Evolutionary conservation across 1,284 basidiomycete species (phyloP).

Genomic region (Pterulicium gracile): DNA sequence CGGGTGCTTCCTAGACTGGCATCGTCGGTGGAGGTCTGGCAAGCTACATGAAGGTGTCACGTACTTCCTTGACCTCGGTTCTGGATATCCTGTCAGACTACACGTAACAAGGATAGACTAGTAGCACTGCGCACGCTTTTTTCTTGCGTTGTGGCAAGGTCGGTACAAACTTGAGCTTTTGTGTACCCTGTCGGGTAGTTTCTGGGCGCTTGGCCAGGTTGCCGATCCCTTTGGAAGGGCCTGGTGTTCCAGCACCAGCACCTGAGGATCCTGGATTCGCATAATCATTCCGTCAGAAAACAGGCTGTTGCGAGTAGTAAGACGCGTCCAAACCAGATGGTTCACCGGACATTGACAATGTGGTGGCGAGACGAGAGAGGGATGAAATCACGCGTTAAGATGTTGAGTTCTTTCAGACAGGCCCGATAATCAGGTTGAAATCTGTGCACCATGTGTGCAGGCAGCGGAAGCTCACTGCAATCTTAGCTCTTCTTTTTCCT

Average conservation of each 20-base stretch:
- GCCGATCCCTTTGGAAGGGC: constrained; percentile 43
- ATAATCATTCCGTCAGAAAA: constrained; percentile 4
- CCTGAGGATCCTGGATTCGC: too few species aligned
- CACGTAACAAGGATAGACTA: constrained; percentile 1
- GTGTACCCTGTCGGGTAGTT: constrained; percentile 58
- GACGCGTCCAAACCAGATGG: constrained; percentile 6
- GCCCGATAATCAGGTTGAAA: too few species aligned
- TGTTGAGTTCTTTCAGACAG: too few species aligned
- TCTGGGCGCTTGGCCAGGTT: constrained; percentile 60
- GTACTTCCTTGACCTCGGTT: constrained; percentile 32
- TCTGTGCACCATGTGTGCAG: too few species aligned
- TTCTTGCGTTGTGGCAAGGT: constrained; percentile 59
- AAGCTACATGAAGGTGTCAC: constrained; percentile 9
- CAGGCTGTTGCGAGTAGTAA: constrained; percentile 2
- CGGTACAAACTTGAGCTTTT: constrained; percentile 72
- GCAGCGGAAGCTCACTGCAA: too few species aligned
- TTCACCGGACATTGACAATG: constrained; percentile 11
- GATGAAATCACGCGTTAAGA: too few species aligned
- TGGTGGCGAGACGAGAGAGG: constrained; percentile 9
- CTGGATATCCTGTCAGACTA: neutral
- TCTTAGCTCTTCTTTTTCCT: neutral
- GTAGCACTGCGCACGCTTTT: constrained; percentile 54
- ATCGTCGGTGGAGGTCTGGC: neutral
- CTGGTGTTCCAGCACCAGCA: constrained; percentile 25
- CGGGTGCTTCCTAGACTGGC: constrained; percentile 40